Base-by-base conservation (phyloP, 208 protist species). In the Angomonas ambiguus region DNA sequence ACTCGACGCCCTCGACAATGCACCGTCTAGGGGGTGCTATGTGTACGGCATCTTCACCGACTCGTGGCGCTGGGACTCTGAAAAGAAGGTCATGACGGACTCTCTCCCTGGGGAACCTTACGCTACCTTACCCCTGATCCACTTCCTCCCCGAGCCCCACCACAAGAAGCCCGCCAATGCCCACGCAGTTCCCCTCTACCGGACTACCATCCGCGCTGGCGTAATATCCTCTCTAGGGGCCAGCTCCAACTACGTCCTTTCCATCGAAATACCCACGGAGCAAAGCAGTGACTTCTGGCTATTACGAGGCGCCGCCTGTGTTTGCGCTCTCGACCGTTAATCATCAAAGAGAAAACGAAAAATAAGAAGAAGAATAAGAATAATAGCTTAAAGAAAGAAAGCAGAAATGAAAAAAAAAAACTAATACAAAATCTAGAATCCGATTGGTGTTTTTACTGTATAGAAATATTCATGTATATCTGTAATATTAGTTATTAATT, bases 41-140 rank as follows among this genome's bases (percentile, higher is more conserved):
- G 92, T 99, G 24, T 86, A 97, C 73, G 98, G 98, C 41, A 85
- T 99, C 24, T 98, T 91, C 76, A 82, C 98, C 0, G 98, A 99
- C 74, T 94, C 97, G 25, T 98, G 94, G 76, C 80, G 92, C 16
- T 99, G 96, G 93, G 96, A 99, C 80, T 4, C 61, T 0, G 63
- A 76, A 25, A 64, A 22, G 27, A 51, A 69, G 2, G 65, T 85
- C 16, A 91, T 99, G 72, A 80, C 77, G 18, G 97, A 99, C 53
- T 88, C 91, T 18, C 75, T 92, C 30, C 87, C 93, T 13, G 89
- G 88, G 10, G 91, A 97, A 72, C 89, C 96, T 62, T 91, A 95
- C 78, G 76, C 74, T 5, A 65, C 62, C 35, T 77, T 99, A 67
- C 97, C 97, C 30, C 82, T 97, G 2, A 79, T 99, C 22, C 96